phyloP scores from a whole-genome alignment of 2,329 filamentous ascomycete species.

The Arthroderma sp. region DNA sequence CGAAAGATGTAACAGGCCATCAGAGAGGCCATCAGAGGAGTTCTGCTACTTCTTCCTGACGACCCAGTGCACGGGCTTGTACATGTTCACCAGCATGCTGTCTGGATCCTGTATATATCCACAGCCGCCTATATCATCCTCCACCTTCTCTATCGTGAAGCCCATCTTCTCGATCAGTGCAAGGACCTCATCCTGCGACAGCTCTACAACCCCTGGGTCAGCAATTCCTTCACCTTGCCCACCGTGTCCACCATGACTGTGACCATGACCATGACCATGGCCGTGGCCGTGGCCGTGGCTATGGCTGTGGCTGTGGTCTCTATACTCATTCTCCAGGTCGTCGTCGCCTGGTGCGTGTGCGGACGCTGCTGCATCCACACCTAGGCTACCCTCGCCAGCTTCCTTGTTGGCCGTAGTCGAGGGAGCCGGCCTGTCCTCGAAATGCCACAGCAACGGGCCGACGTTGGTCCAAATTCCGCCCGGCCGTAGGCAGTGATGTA shows the following conservation, averaged over 20 bases:
- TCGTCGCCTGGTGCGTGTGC: conserved; percentile 39
- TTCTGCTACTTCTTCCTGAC: conserved; percentile 71
- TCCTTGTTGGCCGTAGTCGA: conserved; percentile 26
- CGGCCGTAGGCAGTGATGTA: conserved; percentile 60
- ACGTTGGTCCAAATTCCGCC: conserved; percentile 81
- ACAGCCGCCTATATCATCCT: conserved; percentile 39
- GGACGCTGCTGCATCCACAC: conserved; percentile 31
- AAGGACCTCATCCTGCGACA: conserved; percentile 79
- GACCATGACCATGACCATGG: neutral
- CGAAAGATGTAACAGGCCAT: too few relatives aligned
- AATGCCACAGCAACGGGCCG: conserved; percentile 90
- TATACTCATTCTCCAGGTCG: conserved; percentile 20
- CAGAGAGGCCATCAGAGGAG: too few relatives aligned
- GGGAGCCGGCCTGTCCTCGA: conserved; percentile 56
- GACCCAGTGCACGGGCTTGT: conserved; percentile 72
- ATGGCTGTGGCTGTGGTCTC: conserved; percentile 36
- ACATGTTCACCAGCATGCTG: conserved; percentile 78
- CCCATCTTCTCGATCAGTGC: conserved; percentile 61
- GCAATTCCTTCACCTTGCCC: conserved; percentile 43
- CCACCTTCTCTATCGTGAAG: conserved; percentile 57
- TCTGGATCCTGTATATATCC: conserved; percentile 78
- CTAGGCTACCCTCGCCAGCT: conserved; percentile 35
- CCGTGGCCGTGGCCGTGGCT: conserved; percentile 33
- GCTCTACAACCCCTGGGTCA: conserved; percentile 79
- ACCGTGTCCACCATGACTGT: neutral